Conservation (phyloP, 257 asterid species). For the Handroanthus guayacan region DNA sequence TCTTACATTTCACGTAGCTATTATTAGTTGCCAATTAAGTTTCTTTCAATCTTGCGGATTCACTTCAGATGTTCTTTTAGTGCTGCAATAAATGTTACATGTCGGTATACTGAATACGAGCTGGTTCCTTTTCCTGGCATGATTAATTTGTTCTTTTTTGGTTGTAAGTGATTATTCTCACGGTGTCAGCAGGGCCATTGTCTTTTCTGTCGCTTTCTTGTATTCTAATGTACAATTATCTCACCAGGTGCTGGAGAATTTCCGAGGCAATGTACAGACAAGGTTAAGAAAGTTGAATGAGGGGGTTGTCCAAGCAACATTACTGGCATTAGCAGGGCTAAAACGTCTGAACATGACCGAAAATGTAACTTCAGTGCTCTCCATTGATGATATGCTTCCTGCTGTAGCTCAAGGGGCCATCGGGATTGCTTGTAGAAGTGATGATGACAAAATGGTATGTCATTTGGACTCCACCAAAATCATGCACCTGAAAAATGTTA, state of each 20-base stretch:
- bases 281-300: slow-evolving; percentile 83
- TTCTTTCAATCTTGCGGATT: too few species aligned
- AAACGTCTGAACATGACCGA: slow-evolving; percentile 90
- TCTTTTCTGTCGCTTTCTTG: slow-evolving; percentile 4
- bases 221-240: slow-evolving; percentile 10
- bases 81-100: neutral
- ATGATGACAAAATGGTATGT: slow-evolving; percentile 84
- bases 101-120: neutral
- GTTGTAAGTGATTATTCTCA: neutral
- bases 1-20: too few species aligned
- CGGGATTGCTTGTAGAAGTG: slow-evolving; percentile 88
- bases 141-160: neutral
- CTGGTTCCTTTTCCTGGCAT: neutral
- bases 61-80: neutral
- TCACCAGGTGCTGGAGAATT: slow-evolving; percentile 85
- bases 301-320: slow-evolving; percentile 93
- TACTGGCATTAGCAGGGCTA: slow-evolving; percentile 91
- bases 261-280: slow-evolving; percentile 96
- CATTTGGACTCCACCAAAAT: slow-evolving; percentile 4
- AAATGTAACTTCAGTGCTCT: slow-evolving; percentile 68
- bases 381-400: slow-evolving; percentile 98
- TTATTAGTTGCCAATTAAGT: too few species aligned
- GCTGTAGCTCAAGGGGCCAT: slow-evolving; percentile 99
- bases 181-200: neutral
- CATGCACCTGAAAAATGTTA: neutral